Base-by-base conservation (phyloP, 768 basidiomycete species). In the Boletus reticuloceps region DNA sequence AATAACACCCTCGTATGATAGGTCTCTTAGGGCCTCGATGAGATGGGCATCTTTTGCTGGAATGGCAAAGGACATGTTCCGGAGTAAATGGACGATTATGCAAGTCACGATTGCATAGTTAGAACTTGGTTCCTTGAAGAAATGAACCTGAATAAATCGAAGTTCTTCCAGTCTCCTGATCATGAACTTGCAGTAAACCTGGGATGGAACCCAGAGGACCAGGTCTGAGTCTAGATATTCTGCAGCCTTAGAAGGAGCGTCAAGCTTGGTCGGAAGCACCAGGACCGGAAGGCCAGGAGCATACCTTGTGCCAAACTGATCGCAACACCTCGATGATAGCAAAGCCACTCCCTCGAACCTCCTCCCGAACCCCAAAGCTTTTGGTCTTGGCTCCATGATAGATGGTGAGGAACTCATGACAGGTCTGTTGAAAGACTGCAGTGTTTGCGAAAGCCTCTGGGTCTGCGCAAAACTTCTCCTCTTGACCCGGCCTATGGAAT, bases 21-120 rank as follows among this genome's bases (percentile, higher is more conserved):
- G 17, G 32, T 57, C 56, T 36, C n/a, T 49, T 12, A 57, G 14
- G 2, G 56, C 51, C 17, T 50, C 31, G 0, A 14, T 14, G 2
- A 57, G 56, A 36, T 53, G 41, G 9, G 31, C 0, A 5, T 57
- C 25, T 43, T 57, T 53, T 1, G 51, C 12, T 19, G 47, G 42
- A 36, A 53, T 12, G 2, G 14, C 3, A 22, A 57, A 57, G 22
- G 51, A 57, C 4, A 57, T 19, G 11, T 53, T 53, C 2, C 44
- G 32, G 22, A 58, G 47, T 0, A 58, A 43, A 45, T 58, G 56
- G 2, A 42, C 11, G 2, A 58, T 50, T 16, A 58, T 54, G 48
- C 47, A 53, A 5, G 56, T 57, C 47, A 53, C 39, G 6, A 40
- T 53, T 16, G 51, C 56, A 40, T 53, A 53, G 43, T 57, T 57